Evolutionary conservation across 805 yeast genomes (phyloP).

Genomic region (Wickerhamiella cacticola): DNA sequence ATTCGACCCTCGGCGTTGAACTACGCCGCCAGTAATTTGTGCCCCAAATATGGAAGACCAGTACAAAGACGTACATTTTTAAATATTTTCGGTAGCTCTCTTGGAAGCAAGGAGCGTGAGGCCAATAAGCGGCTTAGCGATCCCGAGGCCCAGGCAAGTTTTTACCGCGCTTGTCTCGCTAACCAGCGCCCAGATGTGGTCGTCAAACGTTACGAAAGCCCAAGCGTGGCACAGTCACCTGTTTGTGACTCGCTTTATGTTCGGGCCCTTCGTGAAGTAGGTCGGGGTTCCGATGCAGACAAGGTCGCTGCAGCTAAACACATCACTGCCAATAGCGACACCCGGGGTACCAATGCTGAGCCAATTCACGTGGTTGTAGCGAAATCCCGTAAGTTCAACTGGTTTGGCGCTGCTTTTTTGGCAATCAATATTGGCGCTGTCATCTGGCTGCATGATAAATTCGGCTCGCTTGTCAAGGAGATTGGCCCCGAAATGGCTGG

Average conservation of each 20-base stretch:
- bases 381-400: conserved; percentile 56
- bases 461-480: conserved; percentile 28
- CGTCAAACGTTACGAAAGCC: conserved; percentile 84
- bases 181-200: conserved; percentile 93
- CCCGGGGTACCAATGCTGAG: conserved; percentile 35
- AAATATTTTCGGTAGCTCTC: conserved; percentile 24
- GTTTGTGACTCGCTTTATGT: conserved; percentile 70
- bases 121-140: conserved; percentile 69
- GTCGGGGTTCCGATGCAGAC: conserved; percentile 55
- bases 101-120: conserved; percentile 63
- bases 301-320: conserved; percentile 17
- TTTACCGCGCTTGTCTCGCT: conserved; percentile 60
- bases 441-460: conserved; percentile 68
- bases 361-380: conserved; percentile 92
- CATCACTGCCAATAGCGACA: conserved; percentile 11
- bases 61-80: background rate
- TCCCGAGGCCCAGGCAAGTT: conserved; percentile 66
- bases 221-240: conserved; percentile 75
- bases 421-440: conserved; percentile 61
- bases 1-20: background rate
- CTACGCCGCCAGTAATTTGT: background rate
- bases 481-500: conserved; percentile 26
- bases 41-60: background rate
- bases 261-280: conserved; percentile 68
- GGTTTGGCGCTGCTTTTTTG: conserved; percentile 66